Evolutionary conservation across 805 yeast species (phyloP).

Genomic region (Candida dajiaensis): DNA sequence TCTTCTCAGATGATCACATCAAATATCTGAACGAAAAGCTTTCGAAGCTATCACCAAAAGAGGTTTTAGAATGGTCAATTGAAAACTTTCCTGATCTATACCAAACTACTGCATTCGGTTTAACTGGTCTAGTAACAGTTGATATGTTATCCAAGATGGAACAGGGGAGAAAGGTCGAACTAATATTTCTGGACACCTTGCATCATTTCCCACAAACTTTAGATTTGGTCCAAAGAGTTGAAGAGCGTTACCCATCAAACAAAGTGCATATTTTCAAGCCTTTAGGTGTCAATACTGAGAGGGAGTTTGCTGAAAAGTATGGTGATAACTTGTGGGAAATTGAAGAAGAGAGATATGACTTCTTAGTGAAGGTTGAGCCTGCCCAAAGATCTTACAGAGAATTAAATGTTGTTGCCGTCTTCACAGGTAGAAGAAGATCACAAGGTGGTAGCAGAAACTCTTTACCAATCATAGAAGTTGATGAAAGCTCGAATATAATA

Average conservation of each 20-base stretch:
- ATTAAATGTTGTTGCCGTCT: slow-evolving; percentile 70
- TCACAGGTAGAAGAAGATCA: slow-evolving; percentile 85
- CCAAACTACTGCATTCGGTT: slow-evolving; percentile 94
- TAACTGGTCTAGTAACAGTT: slow-evolving; percentile 83
- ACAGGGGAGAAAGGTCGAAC: slow-evolving; percentile 46
- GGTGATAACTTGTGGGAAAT: slow-evolving; percentile 82
- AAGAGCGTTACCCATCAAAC: slow-evolving; percentile 46
- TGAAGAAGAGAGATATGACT: slow-evolving; percentile 79
- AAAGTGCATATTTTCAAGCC: slow-evolving; percentile 68
- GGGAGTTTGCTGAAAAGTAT: slow-evolving; percentile 57
- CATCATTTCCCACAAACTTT: slow-evolving; percentile 94
- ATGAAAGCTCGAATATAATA: slow-evolving; percentile 59
- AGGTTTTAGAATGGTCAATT: slow-evolving; percentile 76
- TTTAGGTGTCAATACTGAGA: slow-evolving; percentile 43
- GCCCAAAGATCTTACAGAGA: slow-evolving; percentile 76
- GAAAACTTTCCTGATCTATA: slow-evolving; percentile 75
- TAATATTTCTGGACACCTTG: slow-evolving; percentile 84
- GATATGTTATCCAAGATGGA: slow-evolving; percentile 66
- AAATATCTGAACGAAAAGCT: slow-evolving; percentile 61
- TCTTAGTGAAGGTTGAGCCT: slow-evolving; percentile 88
- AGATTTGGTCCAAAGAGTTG: slow-evolving; percentile 58
- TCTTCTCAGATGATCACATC: slow-evolving; percentile 48
- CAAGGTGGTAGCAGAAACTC: slow-evolving; percentile 82
- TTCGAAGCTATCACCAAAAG: slow-evolving; percentile 51
- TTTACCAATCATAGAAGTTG: slow-evolving; percentile 72